phyloP scores from a whole-genome alignment of 179 eudicot genomes.

The Patellifolia procumbens region DNA sequence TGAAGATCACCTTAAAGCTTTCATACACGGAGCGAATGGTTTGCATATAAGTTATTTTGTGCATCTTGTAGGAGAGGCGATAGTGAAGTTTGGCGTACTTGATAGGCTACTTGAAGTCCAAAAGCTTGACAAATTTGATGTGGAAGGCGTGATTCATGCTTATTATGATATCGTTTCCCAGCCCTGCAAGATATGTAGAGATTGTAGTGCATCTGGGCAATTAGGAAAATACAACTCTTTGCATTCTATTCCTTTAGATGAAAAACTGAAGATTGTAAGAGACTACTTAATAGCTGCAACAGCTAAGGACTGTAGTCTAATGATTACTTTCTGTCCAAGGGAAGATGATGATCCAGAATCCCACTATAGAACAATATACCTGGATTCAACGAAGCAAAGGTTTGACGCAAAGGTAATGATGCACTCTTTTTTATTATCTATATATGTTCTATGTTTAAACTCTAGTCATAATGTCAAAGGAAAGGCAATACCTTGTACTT shows the following conservation, averaged over 20 bases:
- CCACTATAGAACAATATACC: conserved; percentile 40
- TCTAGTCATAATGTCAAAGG: neutral
- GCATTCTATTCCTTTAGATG: conserved; percentile 69
- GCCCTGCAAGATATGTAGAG: conserved; percentile 71
- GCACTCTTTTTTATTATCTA: neutral
- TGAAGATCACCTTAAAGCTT: conserved; percentile 57
- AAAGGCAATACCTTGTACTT: neutral
- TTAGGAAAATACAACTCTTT: conserved; percentile 42
- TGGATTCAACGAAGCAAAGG: conserved; percentile 65
- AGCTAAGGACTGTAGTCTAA: conserved; percentile 92
- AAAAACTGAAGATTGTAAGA: conserved; percentile 76
- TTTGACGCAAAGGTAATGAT: conserved; percentile 75
- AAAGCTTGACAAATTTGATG: conserved; percentile 79
- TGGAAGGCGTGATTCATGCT: conserved; percentile 97
- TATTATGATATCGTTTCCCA: conserved; percentile 81
- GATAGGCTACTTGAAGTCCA: conserved; percentile 77
- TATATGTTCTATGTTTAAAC: too few relatives aligned
- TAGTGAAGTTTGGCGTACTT: conserved; percentile 55
- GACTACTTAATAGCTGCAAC: conserved; percentile 89
- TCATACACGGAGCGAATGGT: conserved; percentile 59
- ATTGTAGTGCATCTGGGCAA: conserved; percentile 35
- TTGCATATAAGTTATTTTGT: conserved; percentile 50
- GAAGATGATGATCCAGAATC: conserved; percentile 50
- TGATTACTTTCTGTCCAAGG: conserved; percentile 74
- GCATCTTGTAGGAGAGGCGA: conserved; percentile 65